phyloP scores from a whole-genome alignment of 139 green algal species.

The Yamagishiella unicocca region DNA sequence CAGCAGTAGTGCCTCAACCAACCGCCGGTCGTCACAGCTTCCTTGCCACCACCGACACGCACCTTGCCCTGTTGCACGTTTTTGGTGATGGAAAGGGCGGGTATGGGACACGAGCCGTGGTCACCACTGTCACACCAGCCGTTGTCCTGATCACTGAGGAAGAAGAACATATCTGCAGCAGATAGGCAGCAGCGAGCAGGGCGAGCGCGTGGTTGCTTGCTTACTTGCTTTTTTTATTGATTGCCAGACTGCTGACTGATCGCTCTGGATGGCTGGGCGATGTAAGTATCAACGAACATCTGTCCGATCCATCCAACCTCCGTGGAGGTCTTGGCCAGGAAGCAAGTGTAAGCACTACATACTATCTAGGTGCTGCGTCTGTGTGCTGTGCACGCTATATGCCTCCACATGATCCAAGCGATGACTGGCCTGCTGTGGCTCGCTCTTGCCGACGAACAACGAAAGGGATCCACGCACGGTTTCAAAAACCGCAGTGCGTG shows the following conservation, averaged over 20 bases:
- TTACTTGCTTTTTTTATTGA: not conserved
- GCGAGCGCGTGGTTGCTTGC: not conserved
- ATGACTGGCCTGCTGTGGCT: too few relatives aligned
- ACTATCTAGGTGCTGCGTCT: too few relatives aligned
- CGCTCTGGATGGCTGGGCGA: not conserved
- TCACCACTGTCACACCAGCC: not conserved
- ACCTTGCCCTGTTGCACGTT: too few relatives aligned
- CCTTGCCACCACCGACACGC: too few relatives aligned
- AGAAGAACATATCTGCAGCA: conserved; percentile 38
- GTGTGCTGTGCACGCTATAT: too few relatives aligned
- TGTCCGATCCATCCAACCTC: not conserved
- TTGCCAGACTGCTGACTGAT: not conserved
- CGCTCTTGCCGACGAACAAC: too few relatives aligned
- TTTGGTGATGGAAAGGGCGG: not conserved
- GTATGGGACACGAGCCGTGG: not conserved
- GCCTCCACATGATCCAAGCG: too few relatives aligned
- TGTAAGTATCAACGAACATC: not conserved
- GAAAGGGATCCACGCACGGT: too few relatives aligned
- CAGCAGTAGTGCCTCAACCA: too few relatives aligned
- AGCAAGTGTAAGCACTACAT: not conserved
- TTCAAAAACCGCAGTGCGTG: too few relatives aligned
- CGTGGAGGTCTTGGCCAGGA: not conserved
- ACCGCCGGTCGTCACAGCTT: too few relatives aligned
- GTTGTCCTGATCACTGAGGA: not conserved
- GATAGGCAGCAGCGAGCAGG: too few relatives aligned